These are phyloP conservation scores for Marchantia paleacea DNA, from an alignment of 225 moss, liverwort and hornwort genomes.

Conservation along the genomic window DNA sequence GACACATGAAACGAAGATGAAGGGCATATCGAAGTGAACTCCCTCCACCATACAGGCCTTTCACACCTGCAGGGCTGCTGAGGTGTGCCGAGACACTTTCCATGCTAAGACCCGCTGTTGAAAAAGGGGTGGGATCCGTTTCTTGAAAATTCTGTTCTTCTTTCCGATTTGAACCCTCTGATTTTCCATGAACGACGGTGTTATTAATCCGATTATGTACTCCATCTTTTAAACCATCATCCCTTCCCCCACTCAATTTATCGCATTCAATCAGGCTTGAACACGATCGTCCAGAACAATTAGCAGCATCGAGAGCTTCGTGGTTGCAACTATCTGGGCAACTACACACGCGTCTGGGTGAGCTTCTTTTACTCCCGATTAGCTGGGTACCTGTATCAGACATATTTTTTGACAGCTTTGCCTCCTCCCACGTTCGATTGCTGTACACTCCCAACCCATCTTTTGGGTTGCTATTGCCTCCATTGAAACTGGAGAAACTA, in stretches of 20 bases:
- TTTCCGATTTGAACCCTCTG: slow-evolving; percentile 12
- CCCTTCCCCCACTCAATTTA: slow-evolving; percentile 25
- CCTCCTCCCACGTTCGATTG: slow-evolving; percentile 42
- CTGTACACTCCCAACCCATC: slow-evolving; percentile 56
- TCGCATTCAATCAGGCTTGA: slow-evolving; percentile 29
- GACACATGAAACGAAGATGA: slow-evolving; percentile 93
- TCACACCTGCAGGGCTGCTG: slow-evolving; percentile 37
- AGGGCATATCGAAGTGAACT: slow-evolving; percentile 85
- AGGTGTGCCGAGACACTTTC: slow-evolving; percentile 11
- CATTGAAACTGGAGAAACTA: slow-evolving; percentile 65
- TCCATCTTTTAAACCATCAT: slow-evolving; percentile 6
- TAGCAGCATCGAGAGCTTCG: slow-evolving; percentile 30
- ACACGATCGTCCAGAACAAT: slow-evolving; percentile 23
- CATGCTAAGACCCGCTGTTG: slow-evolving; percentile 5
- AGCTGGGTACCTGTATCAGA: background rate
- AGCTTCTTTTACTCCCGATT: background rate
- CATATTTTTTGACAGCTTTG: slow-evolving; percentile 17
- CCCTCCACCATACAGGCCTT: slow-evolving; percentile 56
- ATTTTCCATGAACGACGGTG: slow-evolving; percentile 1
- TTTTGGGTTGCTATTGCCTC: slow-evolving; percentile 47
- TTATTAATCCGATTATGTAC: slow-evolving; percentile 14
- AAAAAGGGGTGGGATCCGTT: background rate
- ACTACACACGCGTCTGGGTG: background rate
- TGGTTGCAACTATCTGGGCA: slow-evolving; percentile 33
- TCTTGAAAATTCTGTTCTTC: slow-evolving; percentile 17